phyloP scores from a whole-genome alignment of 2,329 filamentous ascomycete genomes.

The Triangularia verruculosa region DNA sequence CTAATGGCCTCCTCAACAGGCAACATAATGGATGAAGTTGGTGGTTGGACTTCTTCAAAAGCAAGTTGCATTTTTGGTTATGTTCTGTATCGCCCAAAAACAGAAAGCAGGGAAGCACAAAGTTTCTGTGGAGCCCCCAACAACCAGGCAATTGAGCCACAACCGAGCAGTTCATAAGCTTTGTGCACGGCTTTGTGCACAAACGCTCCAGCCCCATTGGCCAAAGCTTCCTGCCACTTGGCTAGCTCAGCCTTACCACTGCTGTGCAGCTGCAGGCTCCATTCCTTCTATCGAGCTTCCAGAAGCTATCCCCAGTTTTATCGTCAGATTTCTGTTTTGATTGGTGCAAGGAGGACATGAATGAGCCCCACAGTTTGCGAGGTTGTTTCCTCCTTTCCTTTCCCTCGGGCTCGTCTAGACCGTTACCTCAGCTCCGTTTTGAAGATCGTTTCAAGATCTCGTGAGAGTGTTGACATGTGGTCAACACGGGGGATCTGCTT shows the following conservation, averaged over 20 bases:
- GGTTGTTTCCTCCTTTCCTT: background rate
- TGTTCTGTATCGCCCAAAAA: background rate
- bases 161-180: background rate
- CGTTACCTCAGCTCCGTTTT: background rate
- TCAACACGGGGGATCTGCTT: background rate
- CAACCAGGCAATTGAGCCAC: background rate
- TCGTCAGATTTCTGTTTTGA: conserved; percentile 1
- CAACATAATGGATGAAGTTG: background rate
- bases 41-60: background rate
- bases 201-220: background rate
- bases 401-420: background rate
- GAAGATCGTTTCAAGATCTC: background rate
- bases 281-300: conserved; percentile 23
- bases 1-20: background rate
- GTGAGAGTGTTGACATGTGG: background rate
- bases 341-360: background rate
- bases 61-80: background rate
- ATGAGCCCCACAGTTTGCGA: background rate
- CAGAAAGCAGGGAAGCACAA: background rate
- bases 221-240: background rate
- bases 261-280: conserved; percentile 21
- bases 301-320: conserved; percentile 18
- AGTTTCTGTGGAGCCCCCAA: background rate
- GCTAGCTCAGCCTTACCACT: conserved; percentile 26
- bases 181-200: conserved; percentile 1